Percentiles rank a stretch among this genome's conserved stretches.
These are phyloP conservation scores for Tagetes erecta DNA, from an alignment of 129 eudicot species.

Conservation along the genomic window DNA sequence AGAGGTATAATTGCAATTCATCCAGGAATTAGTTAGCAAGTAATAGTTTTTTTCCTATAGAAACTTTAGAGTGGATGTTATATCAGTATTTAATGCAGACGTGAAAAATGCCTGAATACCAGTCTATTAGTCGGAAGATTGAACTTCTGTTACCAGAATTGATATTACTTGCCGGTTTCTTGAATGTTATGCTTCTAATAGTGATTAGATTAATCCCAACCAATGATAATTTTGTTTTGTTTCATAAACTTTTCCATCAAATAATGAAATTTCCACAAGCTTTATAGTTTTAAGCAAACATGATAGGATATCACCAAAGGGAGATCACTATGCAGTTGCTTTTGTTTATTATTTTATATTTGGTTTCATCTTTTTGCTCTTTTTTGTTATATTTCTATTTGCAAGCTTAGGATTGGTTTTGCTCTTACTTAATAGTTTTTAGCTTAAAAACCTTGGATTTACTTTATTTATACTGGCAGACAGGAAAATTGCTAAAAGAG, in stretches of 20 bases:
- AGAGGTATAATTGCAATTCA: conserved; percentile 48
- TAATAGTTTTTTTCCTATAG: background rate
- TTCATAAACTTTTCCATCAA: background rate
- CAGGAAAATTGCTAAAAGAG: conserved; percentile 67
- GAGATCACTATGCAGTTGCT: background rate
- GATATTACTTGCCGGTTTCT: background rate
- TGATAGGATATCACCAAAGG: background rate
- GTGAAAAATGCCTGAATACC: background rate
- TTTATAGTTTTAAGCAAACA: background rate
- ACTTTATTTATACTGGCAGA: conserved; percentile 40
- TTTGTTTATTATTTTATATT: background rate
- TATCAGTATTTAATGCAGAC: background rate
- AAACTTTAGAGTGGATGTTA: background rate
- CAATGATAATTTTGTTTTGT: background rate
- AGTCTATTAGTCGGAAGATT: background rate
- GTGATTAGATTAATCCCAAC: background rate
- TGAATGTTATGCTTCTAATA: background rate
- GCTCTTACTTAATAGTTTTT: background rate
- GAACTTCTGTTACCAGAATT: background rate
- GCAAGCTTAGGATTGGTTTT: background rate
- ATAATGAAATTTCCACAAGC: background rate
- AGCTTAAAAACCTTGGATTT: background rate
- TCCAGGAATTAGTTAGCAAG: background rate
- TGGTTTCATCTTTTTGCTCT: background rate
- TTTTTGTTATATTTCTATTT: background rate